Percentiles rank a stretch among this genome's conserved stretches.
Conservation (phyloP, 1,284 basidiomycete species). For the Ustilago vetiveriae region DNA sequence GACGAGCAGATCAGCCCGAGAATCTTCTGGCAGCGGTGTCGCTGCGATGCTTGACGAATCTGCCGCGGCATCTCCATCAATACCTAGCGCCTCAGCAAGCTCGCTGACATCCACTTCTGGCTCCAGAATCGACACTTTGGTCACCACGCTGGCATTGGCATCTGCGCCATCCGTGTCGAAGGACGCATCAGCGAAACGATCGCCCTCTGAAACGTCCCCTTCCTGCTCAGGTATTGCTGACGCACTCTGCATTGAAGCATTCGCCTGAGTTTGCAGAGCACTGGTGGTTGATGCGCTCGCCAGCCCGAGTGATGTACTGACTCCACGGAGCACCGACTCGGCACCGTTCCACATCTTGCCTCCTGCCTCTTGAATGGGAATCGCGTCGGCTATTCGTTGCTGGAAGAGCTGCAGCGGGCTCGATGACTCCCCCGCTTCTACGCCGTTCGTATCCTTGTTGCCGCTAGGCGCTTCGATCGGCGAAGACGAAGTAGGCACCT, state of each 20-base stretch:
- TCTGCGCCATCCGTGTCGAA: conserved; percentile 22
- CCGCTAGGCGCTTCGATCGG: conserved; percentile 9
- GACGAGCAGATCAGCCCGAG: conserved; percentile 1
- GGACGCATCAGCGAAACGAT: conserved; percentile 31
- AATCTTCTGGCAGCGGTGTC: neutral
- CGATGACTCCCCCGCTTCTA: conserved; percentile 4
- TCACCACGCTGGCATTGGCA: conserved; percentile 26
- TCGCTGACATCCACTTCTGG: conserved; percentile 46
- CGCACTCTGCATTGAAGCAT: neutral
- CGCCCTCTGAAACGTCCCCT: conserved; percentile 16
- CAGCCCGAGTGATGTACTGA: conserved; percentile 36
- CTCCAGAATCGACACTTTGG: conserved; percentile 39
- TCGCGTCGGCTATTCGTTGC: conserved; percentile 13
- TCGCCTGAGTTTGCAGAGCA: neutral
- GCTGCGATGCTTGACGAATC: neutral
- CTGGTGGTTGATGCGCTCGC: conserved; percentile 3
- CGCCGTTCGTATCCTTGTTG: neutral
- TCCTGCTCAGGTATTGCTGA: conserved; percentile 9
- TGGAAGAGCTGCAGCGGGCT: conserved; percentile 36
- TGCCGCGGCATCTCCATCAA: neutral
- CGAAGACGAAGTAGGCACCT: conserved; percentile 5
- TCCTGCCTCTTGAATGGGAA: conserved; percentile 39
- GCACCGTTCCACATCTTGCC: conserved; percentile 48
- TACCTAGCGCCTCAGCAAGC: conserved; percentile 33
- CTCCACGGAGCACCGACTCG: conserved; percentile 30